Base-by-base conservation (phyloP, 306 rosid species). In the Ammopiptanthus mongolicus region DNA sequence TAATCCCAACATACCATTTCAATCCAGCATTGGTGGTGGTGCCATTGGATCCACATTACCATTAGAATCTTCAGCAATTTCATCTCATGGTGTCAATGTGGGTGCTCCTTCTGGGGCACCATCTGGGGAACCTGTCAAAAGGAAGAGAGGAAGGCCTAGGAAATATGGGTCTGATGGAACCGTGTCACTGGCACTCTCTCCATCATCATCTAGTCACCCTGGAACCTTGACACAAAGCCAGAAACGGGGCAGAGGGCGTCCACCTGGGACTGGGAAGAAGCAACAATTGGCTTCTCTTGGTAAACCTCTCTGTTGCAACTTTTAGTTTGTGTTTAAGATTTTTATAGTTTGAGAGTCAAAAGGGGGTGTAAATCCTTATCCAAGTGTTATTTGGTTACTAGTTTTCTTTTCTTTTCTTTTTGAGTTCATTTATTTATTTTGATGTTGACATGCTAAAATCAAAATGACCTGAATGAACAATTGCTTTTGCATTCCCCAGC, bases 131-230 rank as follows among this genome's bases (percentile, higher is more conserved):
- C 85, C 88, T 33, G 78, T 81, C 57, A 94, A 91, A 64, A 81
- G 98, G 86, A 94, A 88, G 84, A 86, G 97, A 75, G 98, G 98
- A 78, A 90, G 98, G 77, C 98, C 98, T 11, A 76, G 98, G 74
- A 94, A 94, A 57, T 94, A 94, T 66, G 98, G 95, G 5, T 84
- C 90, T 6, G 97, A 90, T 77, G 94, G 98, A 77, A 78, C 81
- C 62, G 97, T 94, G 48, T 93, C 98, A 29, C 71, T 90, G 91
- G 95, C 93, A 48, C 71, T 91, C 56, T 85, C 90, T 47, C 91
- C 95, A 21, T 64, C 89, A 51, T 71, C 94, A 1, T 73, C 93
- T 60, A 33, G 67, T 11, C 83, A 84, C 77, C 86, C 86, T 8
- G 90, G 86, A 52, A 39, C 78, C 12, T 44, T 63, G 72, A 31